Base-by-base conservation (phyloP, 1,284 basidiomycete genomes). In the Bondarzewia mesenterica region DNA sequence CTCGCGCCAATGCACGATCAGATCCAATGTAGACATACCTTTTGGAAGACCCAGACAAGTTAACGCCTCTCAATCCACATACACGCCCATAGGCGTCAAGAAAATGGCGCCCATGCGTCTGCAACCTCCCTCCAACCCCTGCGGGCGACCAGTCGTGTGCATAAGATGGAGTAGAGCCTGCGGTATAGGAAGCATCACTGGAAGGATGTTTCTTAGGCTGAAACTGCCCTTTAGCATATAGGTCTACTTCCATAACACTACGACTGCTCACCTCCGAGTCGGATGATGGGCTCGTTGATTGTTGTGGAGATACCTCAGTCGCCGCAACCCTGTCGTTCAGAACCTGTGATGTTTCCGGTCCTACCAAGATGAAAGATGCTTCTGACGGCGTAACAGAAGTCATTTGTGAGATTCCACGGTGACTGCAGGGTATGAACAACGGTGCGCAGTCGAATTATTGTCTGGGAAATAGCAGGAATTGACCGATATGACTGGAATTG, bases 11-110 rank as follows among this genome's bases (percentile, higher is more conserved):
- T 14, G 7, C 42, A 42, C 18, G 41, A 45, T 57, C 29, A 55
- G 25, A 6, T 40, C 38, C 32, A 38, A 29, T 23, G 22, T 10
- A 15, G 14, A 71, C 88, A 52, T 62, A 93, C 91, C 80, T 80
- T 70, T 94, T 94, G 54, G 78, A 82, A n/a, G 75, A 77, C 2
- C 86, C 89, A 14, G 86, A 80, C 40, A 93, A 63, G 61, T 94
- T 94, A 23, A 88, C 89, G 5, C 91, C 91, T 49, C 89, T 71
- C 43, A 92, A 69, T 48, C 71, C 73, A 57, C 91, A 84, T 7
- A 92, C 81, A 43, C 91, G 77, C 5, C 88, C 89, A 54, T 81
- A 77, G 1, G 66, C 67, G 62, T 94, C 92, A 5, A 91, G 67
- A 54, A 93, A 87, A 61, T 93, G 78, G 15, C 84, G 71, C 1